A percentile compares a stretch with the other conserved stretches of the same genome.
Conservation (phyloP, 805 yeast genomes). For the Kodamaea restingae region DNA sequence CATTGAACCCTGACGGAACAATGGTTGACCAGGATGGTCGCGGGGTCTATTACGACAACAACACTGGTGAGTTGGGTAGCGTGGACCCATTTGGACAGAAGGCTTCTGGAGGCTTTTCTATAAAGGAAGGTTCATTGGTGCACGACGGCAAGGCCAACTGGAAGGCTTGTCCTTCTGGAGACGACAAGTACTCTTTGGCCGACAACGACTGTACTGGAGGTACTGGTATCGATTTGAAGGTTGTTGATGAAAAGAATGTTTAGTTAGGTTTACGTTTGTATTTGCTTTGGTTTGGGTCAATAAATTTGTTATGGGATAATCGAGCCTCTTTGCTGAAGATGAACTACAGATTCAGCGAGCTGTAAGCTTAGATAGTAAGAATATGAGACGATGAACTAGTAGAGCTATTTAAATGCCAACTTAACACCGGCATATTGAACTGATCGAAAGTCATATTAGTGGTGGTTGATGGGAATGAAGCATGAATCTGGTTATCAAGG, state of each 20-base stretch:
- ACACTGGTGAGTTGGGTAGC: constrained; percentile 31
- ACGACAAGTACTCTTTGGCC: constrained; percentile 21
- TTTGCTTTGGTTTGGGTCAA: too few relatives aligned
- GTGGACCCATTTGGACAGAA: constrained; percentile 31
- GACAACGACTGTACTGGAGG: constrained; percentile 27
- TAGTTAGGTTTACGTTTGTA: too few relatives aligned
- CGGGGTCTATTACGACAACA: constrained; percentile 25
- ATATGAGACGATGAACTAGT: too few relatives aligned
- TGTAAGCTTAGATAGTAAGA: too few relatives aligned
- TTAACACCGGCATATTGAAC: too few relatives aligned
- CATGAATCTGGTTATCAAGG: too few relatives aligned
- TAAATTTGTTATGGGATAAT: too few relatives aligned
- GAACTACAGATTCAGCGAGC: too few relatives aligned
- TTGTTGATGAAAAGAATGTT: neutral
- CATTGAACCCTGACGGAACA: constrained; percentile 23
- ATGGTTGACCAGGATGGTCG: constrained; percentile 29
- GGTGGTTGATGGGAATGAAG: too few relatives aligned
- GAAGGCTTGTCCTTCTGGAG: constrained; percentile 35
- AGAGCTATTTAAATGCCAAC: too few relatives aligned
- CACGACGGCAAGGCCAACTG: constrained; percentile 32
- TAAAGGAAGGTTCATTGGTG: constrained; percentile 31
- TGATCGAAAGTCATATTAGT: too few relatives aligned
- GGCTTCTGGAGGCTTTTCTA: constrained; percentile 38
- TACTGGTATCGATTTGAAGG: constrained; percentile 21
- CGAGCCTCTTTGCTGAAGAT: too few relatives aligned